Evolutionary conservation across 1,284 basidiomycete species (phyloP), one percentile per base, ranked within the genome.

Genomic region (Cutaneotrichosporon daszewskae): DNA sequence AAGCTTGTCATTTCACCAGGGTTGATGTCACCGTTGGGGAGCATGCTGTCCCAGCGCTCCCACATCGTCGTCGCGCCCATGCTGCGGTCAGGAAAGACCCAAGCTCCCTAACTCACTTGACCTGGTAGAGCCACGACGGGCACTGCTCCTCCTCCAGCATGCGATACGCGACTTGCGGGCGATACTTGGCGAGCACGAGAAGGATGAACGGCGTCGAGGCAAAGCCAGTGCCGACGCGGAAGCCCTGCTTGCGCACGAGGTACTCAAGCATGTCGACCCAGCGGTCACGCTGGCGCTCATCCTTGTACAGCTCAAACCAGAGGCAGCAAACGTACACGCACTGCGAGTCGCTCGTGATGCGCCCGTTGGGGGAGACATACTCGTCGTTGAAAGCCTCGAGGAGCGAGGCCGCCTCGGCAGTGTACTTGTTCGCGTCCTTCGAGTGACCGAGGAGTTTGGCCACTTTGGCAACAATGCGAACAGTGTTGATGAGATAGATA

Each of bases 1-100:
- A 70, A 67, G 0, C 53, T 57, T 0, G 68, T 70, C 68, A 70
- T 70, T 35, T 67, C 54, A 16, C 47, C 47, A 0, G 57, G 57
- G 40, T 66, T 66, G 45, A 66, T 61, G 1, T 34, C 39, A 3
- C 62, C 62, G 38, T 62, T 54, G 5, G 56, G 53, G 11, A 60
- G 37, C 60, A 66, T 59, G 26, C 44, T 49, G 45, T 66, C 58
- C 62, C 62, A 66, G 25, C 64, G 44, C 47, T 66, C 64, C 66
- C 62, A 68, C 48, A 68, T 64, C 5, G 66, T 68, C 1, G 68
- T 70, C 2, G 68, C 64, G 4, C 65, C 68, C 59, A 68, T 64
- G 5, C 42, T 34, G 33, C 31, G 16, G 26, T 29, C 17, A 29
- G 14, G 11, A 16, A 14, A 12, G 12, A 6, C 17, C 14, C 13